These are phyloP conservation scores for Hyaloscypha variabilis DNA, from an alignment of 495 filamentous ascomycete species.

Conservation along the genomic window DNA sequence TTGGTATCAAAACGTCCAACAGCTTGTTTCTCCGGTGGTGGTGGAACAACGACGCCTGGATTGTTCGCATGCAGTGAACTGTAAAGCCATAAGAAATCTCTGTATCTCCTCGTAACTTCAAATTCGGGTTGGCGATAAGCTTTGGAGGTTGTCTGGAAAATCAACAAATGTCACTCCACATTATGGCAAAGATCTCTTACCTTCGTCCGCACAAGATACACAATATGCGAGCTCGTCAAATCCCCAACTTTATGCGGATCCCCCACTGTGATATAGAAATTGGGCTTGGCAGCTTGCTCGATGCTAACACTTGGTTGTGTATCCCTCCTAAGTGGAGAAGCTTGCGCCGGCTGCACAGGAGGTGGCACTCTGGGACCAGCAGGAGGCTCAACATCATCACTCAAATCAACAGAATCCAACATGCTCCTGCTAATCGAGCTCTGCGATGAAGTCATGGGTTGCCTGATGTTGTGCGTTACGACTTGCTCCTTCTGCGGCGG, in stretches of 20 bases:
- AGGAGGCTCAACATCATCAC: slow-evolving; percentile 60
- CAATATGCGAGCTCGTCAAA: slow-evolving; percentile 94
- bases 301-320: slow-evolving; percentile 82
- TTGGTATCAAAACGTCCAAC: slow-evolving; percentile 95
- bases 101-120: slow-evolving; percentile 86
- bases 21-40: slow-evolving; percentile 97
- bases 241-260: slow-evolving; percentile 98
- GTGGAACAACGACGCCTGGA: slow-evolving; percentile 92
- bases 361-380: slow-evolving; percentile 66
- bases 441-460: slow-evolving; percentile 50
- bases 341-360: slow-evolving; percentile 70
- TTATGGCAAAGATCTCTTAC: slow-evolving; percentile 47
- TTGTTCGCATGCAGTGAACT: slow-evolving; percentile 91
- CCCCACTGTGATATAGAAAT: slow-evolving; percentile 89
- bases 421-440: slow-evolving; percentile 46
- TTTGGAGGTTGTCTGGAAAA: slow-evolving; percentile 82
- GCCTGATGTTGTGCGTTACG: slow-evolving; percentile 58
- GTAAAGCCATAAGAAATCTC: slow-evolving; percentile 98
- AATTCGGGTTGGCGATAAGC: slow-evolving; percentile 92
- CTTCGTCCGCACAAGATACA: slow-evolving; percentile 93
- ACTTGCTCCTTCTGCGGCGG: slow-evolving; percentile 87
- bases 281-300: slow-evolving; percentile 87
- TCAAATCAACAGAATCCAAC: slow-evolving; percentile 64
- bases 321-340: slow-evolving; percentile 55
- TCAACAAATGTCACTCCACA: slow-evolving; percentile 13